Conservation (phyloP, 345 rosid species). For the Melaleuca quinquenervia region DNA sequence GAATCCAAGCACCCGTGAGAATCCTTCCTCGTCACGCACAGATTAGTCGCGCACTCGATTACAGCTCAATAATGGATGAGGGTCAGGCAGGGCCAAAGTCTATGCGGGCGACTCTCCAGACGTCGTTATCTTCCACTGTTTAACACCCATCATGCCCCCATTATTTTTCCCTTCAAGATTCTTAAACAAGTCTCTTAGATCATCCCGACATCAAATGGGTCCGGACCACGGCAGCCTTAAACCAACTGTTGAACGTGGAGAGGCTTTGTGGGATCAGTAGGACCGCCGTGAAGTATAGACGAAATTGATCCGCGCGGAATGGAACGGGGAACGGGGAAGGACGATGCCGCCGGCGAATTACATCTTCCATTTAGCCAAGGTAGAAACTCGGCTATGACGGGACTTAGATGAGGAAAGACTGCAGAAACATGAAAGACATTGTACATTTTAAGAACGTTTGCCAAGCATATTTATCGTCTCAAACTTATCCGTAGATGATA, state of each 20-base stretch:
- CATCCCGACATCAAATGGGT: neutral
- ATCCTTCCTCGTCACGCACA: neutral
- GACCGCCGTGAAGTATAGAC: rapidly evolving
- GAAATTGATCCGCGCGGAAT: neutral
- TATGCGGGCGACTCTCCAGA: neutral
- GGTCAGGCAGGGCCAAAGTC: neutral
- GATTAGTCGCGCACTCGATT: neutral
- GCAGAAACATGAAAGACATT: too few species aligned
- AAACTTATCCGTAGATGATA: too few species aligned
- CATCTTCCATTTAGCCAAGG: too few species aligned
- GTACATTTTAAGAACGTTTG: too few species aligned
- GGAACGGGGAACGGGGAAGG: neutral
- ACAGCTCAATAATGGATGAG: neutral
- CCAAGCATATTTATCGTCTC: too few species aligned
- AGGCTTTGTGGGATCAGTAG: neutral
- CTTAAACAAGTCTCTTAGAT: neutral
- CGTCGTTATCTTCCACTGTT: neutral
- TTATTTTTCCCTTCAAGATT: neutral
- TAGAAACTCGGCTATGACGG: too few species aligned
- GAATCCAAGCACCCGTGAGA: neutral
- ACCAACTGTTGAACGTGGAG: neutral
- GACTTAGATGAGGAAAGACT: neutral
- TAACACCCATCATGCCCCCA: neutral
- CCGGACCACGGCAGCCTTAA: neutral
- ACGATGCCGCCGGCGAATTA: too few species aligned